phyloP scores from a whole-genome alignment of 1,139 yeast species.

The Pichia norvegensis region DNA sequence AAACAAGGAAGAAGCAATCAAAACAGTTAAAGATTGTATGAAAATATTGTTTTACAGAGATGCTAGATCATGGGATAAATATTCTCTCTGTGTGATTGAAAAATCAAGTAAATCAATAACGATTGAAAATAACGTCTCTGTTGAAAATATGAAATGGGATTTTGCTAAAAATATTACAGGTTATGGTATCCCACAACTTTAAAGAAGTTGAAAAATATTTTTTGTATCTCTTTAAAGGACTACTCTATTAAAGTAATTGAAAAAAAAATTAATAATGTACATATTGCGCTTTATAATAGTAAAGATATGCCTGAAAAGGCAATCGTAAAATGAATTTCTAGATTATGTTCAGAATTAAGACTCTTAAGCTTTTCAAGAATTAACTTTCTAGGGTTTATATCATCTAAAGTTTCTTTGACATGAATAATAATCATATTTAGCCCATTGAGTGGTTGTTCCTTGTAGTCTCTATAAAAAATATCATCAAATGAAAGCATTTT shows the following conservation, averaged over 20 bases:
- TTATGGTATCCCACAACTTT: slow-evolving; percentile 48
- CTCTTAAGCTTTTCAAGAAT: slow-evolving; percentile 41
- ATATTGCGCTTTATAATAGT: slow-evolving; percentile 14
- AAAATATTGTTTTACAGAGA: slow-evolving; percentile 93
- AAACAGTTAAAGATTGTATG: slow-evolving; percentile 77
- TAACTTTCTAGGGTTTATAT: slow-evolving; percentile 46
- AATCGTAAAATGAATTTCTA: slow-evolving; percentile 42
- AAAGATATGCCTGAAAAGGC: slow-evolving; percentile 47
- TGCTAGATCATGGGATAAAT: slow-evolving; percentile 86
- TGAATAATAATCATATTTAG: slow-evolving; percentile 61
- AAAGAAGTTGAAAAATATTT: too few relatives aligned
- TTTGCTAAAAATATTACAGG: slow-evolving; percentile 87
- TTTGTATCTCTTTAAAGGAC: neutral
- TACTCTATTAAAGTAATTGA: neutral
- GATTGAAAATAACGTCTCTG: slow-evolving; percentile 57
- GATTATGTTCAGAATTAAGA: slow-evolving; percentile 31
- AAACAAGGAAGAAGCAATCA: slow-evolving; percentile 66
- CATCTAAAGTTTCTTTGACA: slow-evolving; percentile 48
- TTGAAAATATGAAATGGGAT: slow-evolving; percentile 80
- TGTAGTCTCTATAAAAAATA: slow-evolving; percentile 7
- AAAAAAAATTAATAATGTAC: neutral
- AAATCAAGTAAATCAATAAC: slow-evolving; percentile 51
- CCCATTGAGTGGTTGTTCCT: slow-evolving; percentile 34
- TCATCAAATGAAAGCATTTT: slow-evolving; percentile 16
- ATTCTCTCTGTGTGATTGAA: slow-evolving; percentile 67